phyloP scores from a whole-genome alignment of 2,329 filamentous ascomycete genomes.

The Thielaviopsis punctulata region DNA sequence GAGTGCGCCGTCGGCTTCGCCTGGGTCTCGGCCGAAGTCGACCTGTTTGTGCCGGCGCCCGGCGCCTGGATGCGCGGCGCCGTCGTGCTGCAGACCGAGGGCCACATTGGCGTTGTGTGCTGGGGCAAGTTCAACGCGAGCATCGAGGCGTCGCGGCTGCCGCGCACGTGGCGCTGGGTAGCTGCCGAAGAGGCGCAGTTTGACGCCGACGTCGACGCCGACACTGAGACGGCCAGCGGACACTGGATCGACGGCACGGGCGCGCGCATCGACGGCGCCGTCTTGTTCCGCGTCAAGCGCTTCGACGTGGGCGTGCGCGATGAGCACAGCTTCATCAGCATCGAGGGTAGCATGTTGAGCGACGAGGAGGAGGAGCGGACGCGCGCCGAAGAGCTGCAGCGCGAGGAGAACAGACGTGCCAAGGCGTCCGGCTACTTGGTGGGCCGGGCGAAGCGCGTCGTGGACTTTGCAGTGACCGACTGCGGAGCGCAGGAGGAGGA shows the following conservation, averaged over 20 bases:
- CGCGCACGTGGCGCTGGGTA: slow-evolving; percentile 65
- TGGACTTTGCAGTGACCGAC: slow-evolving; percentile 10
- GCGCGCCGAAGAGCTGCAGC: slow-evolving; percentile 23
- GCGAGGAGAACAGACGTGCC: slow-evolving; percentile 4
- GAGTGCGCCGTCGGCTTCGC: slow-evolving; percentile 78
- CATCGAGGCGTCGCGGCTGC: slow-evolving; percentile 61
- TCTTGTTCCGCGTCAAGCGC: slow-evolving; percentile 67
- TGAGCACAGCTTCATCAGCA: slow-evolving; percentile 63
- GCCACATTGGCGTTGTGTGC: slow-evolving; percentile 75
- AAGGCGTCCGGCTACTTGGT: slow-evolving; percentile 8
- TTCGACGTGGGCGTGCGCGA: slow-evolving; percentile 65
- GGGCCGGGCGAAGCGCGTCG: background rate
- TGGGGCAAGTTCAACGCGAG: slow-evolving; percentile 86
- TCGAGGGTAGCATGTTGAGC: slow-evolving; percentile 73
- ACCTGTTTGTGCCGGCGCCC: slow-evolving; percentile 61
- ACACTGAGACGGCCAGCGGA: slow-evolving; percentile 37
- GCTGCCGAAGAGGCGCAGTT: slow-evolving; percentile 32
- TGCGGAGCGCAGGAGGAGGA: slow-evolving; percentile 9
- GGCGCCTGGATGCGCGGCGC: slow-evolving; percentile 63
- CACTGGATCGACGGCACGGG: slow-evolving; percentile 63
- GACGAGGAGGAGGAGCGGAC: slow-evolving; percentile 47
- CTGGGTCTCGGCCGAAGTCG: slow-evolving; percentile 76
- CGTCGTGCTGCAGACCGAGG: slow-evolving; percentile 74
- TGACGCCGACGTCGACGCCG: slow-evolving; percentile 25
- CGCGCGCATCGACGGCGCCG: slow-evolving; percentile 48